phyloP scores from a whole-genome alignment of 192 early-diverging fungal species.

The Rhizophlyctis rosea region DNA sequence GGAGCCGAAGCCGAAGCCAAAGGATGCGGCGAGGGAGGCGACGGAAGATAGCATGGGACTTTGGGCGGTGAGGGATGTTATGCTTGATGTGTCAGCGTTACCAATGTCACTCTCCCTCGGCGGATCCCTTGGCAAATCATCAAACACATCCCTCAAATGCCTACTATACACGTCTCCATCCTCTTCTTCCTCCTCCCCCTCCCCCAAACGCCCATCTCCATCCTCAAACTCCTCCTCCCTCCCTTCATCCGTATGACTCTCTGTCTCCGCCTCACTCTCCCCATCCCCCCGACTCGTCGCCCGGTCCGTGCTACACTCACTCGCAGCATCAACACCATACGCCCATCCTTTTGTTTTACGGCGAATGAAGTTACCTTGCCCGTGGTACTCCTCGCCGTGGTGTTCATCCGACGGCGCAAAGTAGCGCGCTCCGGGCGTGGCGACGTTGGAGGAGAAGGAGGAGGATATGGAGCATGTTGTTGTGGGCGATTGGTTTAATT shows the following conservation, averaged over 20 bases:
- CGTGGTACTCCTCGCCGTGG: background rate
- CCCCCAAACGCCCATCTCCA: background rate
- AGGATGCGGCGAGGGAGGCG: too few relatives aligned
- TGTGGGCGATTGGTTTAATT: background rate
- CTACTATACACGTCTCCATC: background rate
- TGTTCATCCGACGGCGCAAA: background rate
- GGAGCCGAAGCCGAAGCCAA: too few relatives aligned
- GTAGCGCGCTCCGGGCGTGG: background rate
- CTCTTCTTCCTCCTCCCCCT: background rate
- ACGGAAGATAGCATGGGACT: too few relatives aligned
- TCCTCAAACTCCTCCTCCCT: background rate
- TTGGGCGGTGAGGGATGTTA: too few relatives aligned
- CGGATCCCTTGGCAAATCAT: too few relatives aligned
- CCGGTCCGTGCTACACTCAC: background rate
- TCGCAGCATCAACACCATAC: background rate
- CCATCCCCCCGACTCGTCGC: background rate
- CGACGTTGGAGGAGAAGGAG: background rate
- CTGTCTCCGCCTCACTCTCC: background rate
- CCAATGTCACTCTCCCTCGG: too few relatives aligned
- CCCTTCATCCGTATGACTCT: background rate
- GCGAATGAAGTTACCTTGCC: background rate
- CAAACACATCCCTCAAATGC: background rate
- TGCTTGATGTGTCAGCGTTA: too few relatives aligned
- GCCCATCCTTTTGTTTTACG: slow-evolving; percentile 1
- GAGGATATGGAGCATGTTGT: background rate